Conservation (phyloP, 306 rosid genomes). For the Dalbergia oliveri region DNA sequence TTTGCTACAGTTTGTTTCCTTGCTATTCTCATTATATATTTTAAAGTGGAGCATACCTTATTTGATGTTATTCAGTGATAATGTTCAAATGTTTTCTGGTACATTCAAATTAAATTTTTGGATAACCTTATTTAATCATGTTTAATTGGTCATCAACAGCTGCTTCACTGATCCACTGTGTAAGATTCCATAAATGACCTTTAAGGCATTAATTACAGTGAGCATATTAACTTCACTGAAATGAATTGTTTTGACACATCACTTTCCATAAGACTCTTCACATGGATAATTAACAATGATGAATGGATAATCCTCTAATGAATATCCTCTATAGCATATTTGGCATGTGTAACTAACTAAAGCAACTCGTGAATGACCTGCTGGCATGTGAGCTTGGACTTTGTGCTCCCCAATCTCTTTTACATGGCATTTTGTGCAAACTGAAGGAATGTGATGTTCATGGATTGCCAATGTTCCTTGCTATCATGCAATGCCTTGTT, state of each 20-base stretch:
- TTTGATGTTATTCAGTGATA: neutral
- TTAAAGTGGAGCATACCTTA: neutral
- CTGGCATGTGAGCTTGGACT: conserved; percentile 9
- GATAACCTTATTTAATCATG: neutral
- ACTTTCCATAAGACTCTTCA: neutral
- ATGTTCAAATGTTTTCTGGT: neutral
- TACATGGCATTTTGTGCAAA: conserved; percentile 5
- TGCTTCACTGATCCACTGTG: conserved; percentile 12
- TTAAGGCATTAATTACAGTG: neutral
- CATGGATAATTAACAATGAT: conserved; percentile 2
- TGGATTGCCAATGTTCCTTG: conserved; percentile 20
- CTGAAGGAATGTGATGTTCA: neutral
- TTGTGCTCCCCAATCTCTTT: conserved; percentile 16
- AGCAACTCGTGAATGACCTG: conserved; percentile 23
- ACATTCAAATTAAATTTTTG: neutral
- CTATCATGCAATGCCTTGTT: neutral
- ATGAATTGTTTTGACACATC: conserved; percentile 9
- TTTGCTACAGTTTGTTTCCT: conserved; percentile 1
- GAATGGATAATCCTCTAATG: neutral
- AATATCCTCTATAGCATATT: neutral
- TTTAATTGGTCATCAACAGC: neutral
- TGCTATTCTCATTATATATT: neutral
- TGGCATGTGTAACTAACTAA: conserved; percentile 25
- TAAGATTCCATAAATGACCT: neutral
- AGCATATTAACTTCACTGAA: neutral